Evolutionary conservation across 2,329 filamentous ascomycete species (phyloP), one percentile per base, ranked within the genome.

Genomic region (Claviceps arundinis): DNA sequence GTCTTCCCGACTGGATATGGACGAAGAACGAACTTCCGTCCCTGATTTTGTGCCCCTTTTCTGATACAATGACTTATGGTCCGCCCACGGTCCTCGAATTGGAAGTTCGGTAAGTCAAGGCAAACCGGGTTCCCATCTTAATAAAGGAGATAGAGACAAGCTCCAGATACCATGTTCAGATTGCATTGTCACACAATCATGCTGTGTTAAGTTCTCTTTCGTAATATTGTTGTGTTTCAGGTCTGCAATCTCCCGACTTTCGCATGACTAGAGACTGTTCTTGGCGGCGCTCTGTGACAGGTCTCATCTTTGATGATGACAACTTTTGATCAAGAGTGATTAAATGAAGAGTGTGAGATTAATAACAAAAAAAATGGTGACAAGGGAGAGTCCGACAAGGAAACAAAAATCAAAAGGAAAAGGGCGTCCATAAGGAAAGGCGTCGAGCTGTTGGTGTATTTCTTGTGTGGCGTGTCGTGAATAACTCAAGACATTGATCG

Each of bases 371-470:
- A 53, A 59, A 60, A 60, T 43, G 37, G 44, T 42, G 16, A 40
- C 42, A 45, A 45, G 49, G 62, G 62, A 61, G 63, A 65, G 61
- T 58, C 57, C 60, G 64, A 59, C 70, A 60, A 65, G 62, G 62
- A 64, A 62, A 64, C 56, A 63, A 68, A 61, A 70, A 69, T 63
- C 59, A 68, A 76, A 73, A 65, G 60, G 9, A 34, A 11, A 34
- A 34, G 9, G 8, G 30, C 30, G 1, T 34, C 30, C 30, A 71
- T 70, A 73, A 72, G 66, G 68, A 72, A 69, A 70, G 70, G 73
- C 73, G 67, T 69, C 70, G 72, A 74, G 74, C 73, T 76, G 74
- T 73, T 77, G 75, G 73, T 76, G 72, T 74, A 74, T 71, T 34
- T 34, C 68, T 71, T 76, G 72, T 74, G 73, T 72, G 68, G 71